These are phyloP conservation scores for Biscogniauxia sp. DNA, from an alignment of 2,329 filamentous ascomycete genomes.

Conservation along the genomic window DNA sequence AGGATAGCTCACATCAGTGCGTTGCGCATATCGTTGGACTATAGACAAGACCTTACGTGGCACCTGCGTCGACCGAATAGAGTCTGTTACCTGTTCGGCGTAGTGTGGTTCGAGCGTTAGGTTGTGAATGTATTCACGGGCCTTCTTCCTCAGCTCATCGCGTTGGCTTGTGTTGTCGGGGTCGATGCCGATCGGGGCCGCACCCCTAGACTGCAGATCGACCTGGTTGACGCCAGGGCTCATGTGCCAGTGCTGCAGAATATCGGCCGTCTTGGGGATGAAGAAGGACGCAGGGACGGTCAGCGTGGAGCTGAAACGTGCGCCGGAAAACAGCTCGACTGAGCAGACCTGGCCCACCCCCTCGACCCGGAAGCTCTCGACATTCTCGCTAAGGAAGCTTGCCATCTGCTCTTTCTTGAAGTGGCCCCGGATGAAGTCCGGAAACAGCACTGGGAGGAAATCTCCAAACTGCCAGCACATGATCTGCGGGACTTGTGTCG, in stretches of 20 bases:
- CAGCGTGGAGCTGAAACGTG: constrained; percentile 43
- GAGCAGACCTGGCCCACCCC: constrained; percentile 41
- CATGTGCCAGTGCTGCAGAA: constrained; percentile 52
- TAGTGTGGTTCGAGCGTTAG: constrained; percentile 48
- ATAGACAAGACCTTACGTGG: constrained; percentile 47
- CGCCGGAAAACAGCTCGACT: constrained; percentile 49
- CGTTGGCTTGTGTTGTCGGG: constrained; percentile 39
- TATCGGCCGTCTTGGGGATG: constrained; percentile 45
- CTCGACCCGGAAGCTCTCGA: constrained; percentile 42
- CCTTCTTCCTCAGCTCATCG: constrained; percentile 45
- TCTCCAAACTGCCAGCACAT: constrained; percentile 60
- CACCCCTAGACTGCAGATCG: constrained; percentile 39
- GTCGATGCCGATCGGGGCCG: constrained; percentile 52
- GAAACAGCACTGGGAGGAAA: constrained; percentile 52
- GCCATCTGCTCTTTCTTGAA: constrained; percentile 50
- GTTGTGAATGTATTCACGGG: constrained; percentile 49
- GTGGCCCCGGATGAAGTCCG: constrained; percentile 49
- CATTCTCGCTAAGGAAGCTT: constrained; percentile 48
- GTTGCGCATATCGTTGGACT: constrained; percentile 46
- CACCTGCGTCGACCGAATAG: constrained; percentile 42
- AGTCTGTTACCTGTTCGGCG: constrained; percentile 50
- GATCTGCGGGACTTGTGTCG: constrained; percentile 48
- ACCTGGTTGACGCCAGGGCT: constrained; percentile 36
- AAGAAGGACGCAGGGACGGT: constrained; percentile 53
- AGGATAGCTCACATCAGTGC: constrained; percentile 39